These are phyloP conservation scores for Baeospora myosura DNA, from an alignment of 1,284 basidiomycete species.

Conservation along the genomic window DNA sequence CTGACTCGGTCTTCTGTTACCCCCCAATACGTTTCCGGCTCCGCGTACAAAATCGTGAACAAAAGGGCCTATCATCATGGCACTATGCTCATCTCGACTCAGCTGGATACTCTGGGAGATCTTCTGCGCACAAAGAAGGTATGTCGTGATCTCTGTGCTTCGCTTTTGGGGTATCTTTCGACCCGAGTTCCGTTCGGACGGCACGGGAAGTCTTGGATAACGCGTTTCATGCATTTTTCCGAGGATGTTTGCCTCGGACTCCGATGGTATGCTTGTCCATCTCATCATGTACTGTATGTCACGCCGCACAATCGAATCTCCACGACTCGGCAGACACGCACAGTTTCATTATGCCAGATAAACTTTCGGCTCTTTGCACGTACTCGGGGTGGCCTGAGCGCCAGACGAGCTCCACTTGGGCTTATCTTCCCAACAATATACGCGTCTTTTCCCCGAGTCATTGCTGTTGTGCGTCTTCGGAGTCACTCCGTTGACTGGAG, in stretches of 20 bases:
- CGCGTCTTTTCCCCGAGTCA: too few species aligned
- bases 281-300: too few species aligned
- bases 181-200: background rate
- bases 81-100: constrained; percentile 93
- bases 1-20: too few species aligned
- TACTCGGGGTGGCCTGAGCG: too few species aligned
- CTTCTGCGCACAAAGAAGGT: constrained; percentile 72
- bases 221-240: constrained; percentile 1
- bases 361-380: too few species aligned
- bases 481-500: too few species aligned
- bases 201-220: background rate
- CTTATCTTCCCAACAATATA: too few species aligned
- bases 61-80: constrained; percentile 95
- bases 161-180: background rate
- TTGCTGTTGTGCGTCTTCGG: too few species aligned
- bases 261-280: background rate
- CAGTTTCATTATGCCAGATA: too few species aligned
- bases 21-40: constrained; percentile 79
- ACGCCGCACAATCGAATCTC: too few species aligned
- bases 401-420: too few species aligned
- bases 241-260: background rate
- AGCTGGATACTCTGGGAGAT: constrained; percentile 64
- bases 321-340: too few species aligned
- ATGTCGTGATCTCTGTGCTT: constrained; percentile 11
- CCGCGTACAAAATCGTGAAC: constrained; percentile 93